These are phyloP conservation scores for Suhomyces kunorum DNA, from an alignment of 1,139 yeast genomes.

Conservation along the genomic window DNA sequence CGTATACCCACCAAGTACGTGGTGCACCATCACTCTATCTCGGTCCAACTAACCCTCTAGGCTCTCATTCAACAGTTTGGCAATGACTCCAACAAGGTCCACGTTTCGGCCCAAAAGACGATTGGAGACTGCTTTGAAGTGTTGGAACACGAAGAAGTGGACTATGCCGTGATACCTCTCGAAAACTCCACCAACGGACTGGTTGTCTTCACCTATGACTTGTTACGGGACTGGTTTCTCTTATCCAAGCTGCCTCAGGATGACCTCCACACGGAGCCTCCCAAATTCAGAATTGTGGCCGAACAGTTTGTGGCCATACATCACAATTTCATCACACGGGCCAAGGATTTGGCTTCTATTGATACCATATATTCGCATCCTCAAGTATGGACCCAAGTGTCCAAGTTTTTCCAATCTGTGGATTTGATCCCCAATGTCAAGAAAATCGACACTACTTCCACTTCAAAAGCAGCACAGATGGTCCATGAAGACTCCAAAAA, in stretches of 20 bases:
- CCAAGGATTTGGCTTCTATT: conserved; percentile 45
- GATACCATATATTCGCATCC: conserved; percentile 83
- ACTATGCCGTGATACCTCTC: conserved; percentile 83
- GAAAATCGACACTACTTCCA: conserved; percentile 69
- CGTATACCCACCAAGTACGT: conserved; percentile 85
- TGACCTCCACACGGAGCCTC: conserved; percentile 10
- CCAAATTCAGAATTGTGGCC: conserved; percentile 56
- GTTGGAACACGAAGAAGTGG: conserved; percentile 49
- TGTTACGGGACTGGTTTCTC: conserved; percentile 66
- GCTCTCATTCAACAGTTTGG: conserved; percentile 68
- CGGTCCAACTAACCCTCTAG: conserved; percentile 31
- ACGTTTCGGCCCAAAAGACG: conserved; percentile 46
- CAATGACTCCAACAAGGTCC: conserved; percentile 30
- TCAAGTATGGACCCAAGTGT: conserved; percentile 96
- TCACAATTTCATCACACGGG: conserved; percentile 67
- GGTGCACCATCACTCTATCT: background rate
- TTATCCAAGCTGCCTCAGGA: conserved; percentile 6
- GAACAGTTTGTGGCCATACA: conserved; percentile 83
- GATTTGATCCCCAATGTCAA: conserved; percentile 36
- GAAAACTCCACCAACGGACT: conserved; percentile 96
- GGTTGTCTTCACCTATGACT: conserved; percentile 81
- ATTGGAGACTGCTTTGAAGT: conserved; percentile 67
- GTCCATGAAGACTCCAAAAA: conserved; percentile 46
- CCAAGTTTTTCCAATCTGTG: conserved; percentile 47
- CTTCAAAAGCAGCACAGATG: conserved; percentile 79